Base-by-base conservation (phyloP, 116 monocot species). In the Posidonia oceanica region DNA sequence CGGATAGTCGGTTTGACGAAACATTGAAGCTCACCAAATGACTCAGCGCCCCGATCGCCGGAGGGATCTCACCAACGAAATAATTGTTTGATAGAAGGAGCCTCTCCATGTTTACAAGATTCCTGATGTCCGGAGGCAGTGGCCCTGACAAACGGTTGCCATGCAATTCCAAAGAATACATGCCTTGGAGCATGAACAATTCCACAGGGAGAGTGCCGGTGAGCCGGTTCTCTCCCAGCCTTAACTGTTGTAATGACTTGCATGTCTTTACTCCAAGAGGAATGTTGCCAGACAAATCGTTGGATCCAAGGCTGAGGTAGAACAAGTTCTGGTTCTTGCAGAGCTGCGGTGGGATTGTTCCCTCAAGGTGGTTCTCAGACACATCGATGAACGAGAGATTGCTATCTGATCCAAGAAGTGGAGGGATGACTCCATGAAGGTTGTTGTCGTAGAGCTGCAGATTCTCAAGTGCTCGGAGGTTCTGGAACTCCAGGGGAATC, bases 171-270 rank as follows among this genome's bases (percentile, higher is more conserved):
- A 93, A 21, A 52, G 83, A 63, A 54, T 86, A 75, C 12, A 93
- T 61, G 70, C 87, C 84, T 41, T 23, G 22, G 21, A 88, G 82
- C 20, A 39, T 61, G 7, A 83, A 84, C 38, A 93, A 71, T 57
- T 93, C 93, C 16, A 80, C 5, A 0, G 93, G 89, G 4, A 93
- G 67, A 66, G 80, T 93, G 54, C 87, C 89, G 0, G 86, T 93
- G 0, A 89, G 79, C 23, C 63, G 75, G 68, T 93, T 93, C 7
- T 63, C 61, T 5, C 93, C 87, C 76, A 93, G 36, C 59, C 79
- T 74, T 13, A 93, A 73, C 71, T 89, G 85, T 14, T 76, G 77
- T 3, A 93, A 73, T 3, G 83, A 63, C 63, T 55, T 79, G 66
- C 89, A 89, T 8, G 69, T 80, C 75, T 74, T 87, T 55, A 93